phyloP scores from a whole-genome alignment of 805 yeast genomes.

The Osmozyma mogii region DNA sequence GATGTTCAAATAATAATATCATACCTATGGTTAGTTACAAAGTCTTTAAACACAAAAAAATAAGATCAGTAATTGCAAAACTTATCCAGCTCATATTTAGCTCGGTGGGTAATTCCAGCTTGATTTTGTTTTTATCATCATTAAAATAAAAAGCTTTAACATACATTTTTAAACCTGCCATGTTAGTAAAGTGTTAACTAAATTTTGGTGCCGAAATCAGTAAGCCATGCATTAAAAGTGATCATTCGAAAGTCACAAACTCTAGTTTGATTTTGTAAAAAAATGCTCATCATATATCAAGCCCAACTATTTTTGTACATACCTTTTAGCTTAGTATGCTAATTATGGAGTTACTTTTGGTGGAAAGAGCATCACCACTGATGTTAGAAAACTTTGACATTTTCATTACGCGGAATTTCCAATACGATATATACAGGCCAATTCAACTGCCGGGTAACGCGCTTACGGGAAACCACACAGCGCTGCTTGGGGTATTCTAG shows the following conservation, averaged over 20 bases:
- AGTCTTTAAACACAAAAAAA: background rate
- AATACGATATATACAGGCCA: no score
- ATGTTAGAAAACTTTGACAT: no score
- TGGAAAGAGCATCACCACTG: no score
- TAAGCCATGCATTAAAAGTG: constrained; percentile 19
- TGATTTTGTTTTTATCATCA: background rate
- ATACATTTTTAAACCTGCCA: background rate
- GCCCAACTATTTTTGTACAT: no score
- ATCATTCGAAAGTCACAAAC: constrained; percentile 45
- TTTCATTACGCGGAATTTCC: no score
- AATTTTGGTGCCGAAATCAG: constrained; percentile 2
- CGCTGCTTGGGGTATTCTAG: no score
- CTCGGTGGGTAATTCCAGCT: constrained; percentile 1
- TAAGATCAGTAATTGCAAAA: background rate
- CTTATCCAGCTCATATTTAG: no score
- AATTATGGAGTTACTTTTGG: constrained; percentile 16
- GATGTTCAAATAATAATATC: background rate
- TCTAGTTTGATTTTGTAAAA: constrained; percentile 41
- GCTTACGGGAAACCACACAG: no score
- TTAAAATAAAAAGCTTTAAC: background rate
- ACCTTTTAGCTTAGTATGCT: no score
- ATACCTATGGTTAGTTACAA: background rate
- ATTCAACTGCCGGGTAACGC: no score
- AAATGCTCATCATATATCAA: no score
- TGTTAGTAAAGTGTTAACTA: background rate